Evolutionary conservation across 495 filamentous ascomycete genomes (phyloP).

Genomic region (Aspergillus egyptiacus): DNA sequence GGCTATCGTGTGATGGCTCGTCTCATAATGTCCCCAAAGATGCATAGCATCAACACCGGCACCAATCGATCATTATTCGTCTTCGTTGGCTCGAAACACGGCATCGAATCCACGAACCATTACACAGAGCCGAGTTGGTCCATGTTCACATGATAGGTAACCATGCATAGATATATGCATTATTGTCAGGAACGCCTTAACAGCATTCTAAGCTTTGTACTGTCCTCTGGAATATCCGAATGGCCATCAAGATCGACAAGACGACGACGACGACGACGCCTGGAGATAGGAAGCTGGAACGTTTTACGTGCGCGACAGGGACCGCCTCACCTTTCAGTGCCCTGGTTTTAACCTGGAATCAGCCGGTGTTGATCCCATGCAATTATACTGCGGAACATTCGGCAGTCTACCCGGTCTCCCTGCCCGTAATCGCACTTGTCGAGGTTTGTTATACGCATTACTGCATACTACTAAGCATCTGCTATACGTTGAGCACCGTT

Average conservation of each 20-base stretch:
- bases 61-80: conserved; percentile 2
- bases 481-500: background rate
- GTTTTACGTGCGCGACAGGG: too few species aligned
- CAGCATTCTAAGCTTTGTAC: conserved; percentile 13
- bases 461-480: background rate
- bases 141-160: conserved; percentile 21
- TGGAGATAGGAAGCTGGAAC: conserved; percentile 3
- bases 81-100: conserved; percentile 5
- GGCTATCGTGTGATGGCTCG: conserved; percentile 6
- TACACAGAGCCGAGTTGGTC: conserved; percentile 5
- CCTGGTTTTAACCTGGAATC: too few species aligned
- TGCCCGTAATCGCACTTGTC: background rate
- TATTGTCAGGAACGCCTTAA: conserved; percentile 16
- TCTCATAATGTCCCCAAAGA: conserved; percentile 8
- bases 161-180: conserved; percentile 7
- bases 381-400: background rate
- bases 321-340: too few species aligned
- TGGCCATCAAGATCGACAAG: conserved; percentile 34
- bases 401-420: background rate
- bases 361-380: too few species aligned
- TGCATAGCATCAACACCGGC: conserved; percentile 9
- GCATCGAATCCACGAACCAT: conserved; percentile 4
- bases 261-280: conserved; percentile 25
- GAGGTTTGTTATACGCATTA: background rate
- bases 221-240: conserved; percentile 36